phyloP scores from a whole-genome alignment of 148 eudicot genomes.

The Rhododendron vialii region DNA sequence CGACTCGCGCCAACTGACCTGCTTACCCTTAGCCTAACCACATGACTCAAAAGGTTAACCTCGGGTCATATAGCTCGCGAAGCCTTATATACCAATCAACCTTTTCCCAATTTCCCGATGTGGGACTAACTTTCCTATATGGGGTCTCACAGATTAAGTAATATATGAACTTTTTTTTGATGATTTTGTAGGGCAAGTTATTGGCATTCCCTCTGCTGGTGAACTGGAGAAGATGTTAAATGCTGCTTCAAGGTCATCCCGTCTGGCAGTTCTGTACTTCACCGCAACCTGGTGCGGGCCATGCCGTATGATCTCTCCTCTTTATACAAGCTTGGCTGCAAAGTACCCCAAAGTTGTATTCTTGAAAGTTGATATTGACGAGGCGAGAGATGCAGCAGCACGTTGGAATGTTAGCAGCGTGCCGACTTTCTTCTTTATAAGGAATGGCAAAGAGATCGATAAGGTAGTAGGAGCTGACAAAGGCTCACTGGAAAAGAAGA shows the following conservation, averaged over 20 bases:
- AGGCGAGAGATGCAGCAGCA: conserved; percentile 54
- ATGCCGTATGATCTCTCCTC: conserved; percentile 53
- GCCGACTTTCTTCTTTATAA: conserved; percentile 53
- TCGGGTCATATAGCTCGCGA: no score
- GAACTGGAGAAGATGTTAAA: conserved; percentile 44
- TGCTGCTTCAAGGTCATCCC: conserved; percentile 41
- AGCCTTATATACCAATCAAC: no score
- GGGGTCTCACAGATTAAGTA: no score
- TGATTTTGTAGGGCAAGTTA: conserved; percentile 48
- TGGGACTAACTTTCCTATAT: no score
- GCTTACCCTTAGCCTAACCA: no score
- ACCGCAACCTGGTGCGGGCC: conserved; percentile 85
- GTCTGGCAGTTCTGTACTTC: conserved; percentile 56
- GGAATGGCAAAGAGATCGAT: conserved; percentile 55
- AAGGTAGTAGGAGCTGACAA: conserved; percentile 58
- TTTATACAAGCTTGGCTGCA: conserved; percentile 42
- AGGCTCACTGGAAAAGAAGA: conserved; percentile 47
- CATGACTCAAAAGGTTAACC: no score
- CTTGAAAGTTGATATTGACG: conserved; percentile 59
- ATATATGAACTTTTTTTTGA: neutral
- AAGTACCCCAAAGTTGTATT: conserved; percentile 48
- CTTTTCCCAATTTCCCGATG: no score
- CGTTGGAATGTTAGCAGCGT: conserved; percentile 55
- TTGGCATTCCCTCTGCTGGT: conserved; percentile 30
- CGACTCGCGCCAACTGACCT: no score